Evolutionary conservation across 1,284 basidiomycete genomes (phyloP).

Genomic region (Mycosarcoma maydis): DNA sequence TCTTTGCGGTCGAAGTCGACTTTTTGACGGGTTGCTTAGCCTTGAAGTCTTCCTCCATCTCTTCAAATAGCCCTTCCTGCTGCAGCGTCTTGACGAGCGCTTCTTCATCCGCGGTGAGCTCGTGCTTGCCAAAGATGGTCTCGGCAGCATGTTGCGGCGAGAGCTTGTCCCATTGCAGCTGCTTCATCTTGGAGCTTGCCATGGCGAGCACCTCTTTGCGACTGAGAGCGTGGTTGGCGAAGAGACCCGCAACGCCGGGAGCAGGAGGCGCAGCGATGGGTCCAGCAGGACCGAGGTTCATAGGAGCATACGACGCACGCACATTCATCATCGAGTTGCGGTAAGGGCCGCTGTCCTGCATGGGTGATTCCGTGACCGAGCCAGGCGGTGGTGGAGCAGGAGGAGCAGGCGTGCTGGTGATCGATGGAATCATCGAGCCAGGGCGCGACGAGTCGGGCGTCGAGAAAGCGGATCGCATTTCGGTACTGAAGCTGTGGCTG

Average conservation of each 20-base stretch:
- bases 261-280: constrained; percentile 64
- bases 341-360: constrained; percentile 20
- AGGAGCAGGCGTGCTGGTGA: constrained; percentile 68
- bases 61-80: constrained; percentile 80
- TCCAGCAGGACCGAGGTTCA: constrained; percentile 53
- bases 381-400: constrained; percentile 68
- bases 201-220: constrained; percentile 86
- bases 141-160: constrained; percentile 65
- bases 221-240: constrained; percentile 45
- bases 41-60: constrained; percentile 99
- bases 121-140: constrained; percentile 62
- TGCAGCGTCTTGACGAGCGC: constrained; percentile 47
- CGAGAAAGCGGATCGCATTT: constrained; percentile 46
- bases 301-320: constrained; percentile 52
- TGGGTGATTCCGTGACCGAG: constrained; percentile 41
- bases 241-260: constrained; percentile 73
- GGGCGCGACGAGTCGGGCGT: constrained; percentile 47
- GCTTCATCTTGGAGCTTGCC: constrained; percentile 92
- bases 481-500: constrained; percentile 15
- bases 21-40: constrained; percentile 82
- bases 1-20: constrained; percentile 63
- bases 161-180: constrained; percentile 95
- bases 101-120: constrained; percentile 49
- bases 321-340: constrained; percentile 64
- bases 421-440: constrained; percentile 39